Evolutionary conservation across 345 rosid genomes (phyloP).

Genomic region (Eucalyptus lansdowneana): DNA sequence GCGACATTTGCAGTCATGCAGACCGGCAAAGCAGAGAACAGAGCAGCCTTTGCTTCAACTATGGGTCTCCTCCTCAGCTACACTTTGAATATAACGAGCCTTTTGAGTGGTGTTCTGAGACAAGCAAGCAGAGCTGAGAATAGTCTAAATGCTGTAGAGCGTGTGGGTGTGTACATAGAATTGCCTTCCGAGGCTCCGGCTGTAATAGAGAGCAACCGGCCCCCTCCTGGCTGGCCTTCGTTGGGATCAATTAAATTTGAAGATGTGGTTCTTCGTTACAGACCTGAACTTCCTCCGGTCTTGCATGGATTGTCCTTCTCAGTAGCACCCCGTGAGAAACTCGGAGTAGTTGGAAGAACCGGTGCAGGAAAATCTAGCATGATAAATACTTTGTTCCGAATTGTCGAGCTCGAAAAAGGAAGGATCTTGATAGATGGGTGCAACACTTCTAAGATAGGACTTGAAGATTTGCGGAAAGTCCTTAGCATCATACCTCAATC

Average conservation of each 20-base stretch:
- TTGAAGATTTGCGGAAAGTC: conserved; percentile 64
- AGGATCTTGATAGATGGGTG: conserved; percentile 60
- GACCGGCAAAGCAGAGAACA: conserved; percentile 53
- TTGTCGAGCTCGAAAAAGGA: conserved; percentile 85
- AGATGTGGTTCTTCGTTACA: conserved; percentile 73
- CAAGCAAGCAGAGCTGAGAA: conserved; percentile 94
- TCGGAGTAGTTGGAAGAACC: conserved; percentile 96
- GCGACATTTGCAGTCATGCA: conserved; percentile 87
- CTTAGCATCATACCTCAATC: conserved; percentile 90
- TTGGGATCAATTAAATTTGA: conserved; percentile 66
- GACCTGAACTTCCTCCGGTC: conserved; percentile 89
- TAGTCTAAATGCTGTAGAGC: conserved; percentile 90
- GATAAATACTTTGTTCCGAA: conserved; percentile 87
- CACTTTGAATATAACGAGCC: conserved; percentile 67
- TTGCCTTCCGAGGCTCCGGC: conserved; percentile 80
- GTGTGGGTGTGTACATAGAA: conserved; percentile 79
- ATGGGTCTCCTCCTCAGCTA: conserved; percentile 98
- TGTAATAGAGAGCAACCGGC: conserved; percentile 48
- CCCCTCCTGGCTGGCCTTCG: conserved; percentile 82
- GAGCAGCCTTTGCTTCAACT: conserved; percentile 62
- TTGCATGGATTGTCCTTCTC: conserved; percentile 64
- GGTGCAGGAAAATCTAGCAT: conserved; percentile 96
- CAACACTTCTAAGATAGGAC: conserved; percentile 57
- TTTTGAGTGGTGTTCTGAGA: conserved; percentile 73
- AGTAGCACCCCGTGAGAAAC: conserved; percentile 62